phyloP scores from a whole-genome alignment of 2,329 filamentous ascomycete species.

The Fusarium chaquense region DNA sequence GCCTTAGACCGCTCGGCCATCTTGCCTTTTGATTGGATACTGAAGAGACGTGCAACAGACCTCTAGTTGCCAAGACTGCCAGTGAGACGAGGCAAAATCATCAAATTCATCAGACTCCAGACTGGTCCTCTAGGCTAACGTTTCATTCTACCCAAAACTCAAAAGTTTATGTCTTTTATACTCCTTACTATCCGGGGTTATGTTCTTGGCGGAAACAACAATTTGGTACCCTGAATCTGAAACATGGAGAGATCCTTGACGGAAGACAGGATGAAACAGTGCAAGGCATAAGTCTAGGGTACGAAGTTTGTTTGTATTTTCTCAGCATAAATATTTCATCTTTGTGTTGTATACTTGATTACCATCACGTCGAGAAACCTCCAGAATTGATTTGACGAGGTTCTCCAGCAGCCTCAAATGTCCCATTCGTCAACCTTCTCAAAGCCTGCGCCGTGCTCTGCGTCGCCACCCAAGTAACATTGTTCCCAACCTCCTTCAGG shows the following conservation, averaged over 20 bases:
- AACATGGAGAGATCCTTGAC: neutral
- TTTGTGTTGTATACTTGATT: neutral
- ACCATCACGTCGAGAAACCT: constrained; percentile 61
- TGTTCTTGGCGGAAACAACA: neutral
- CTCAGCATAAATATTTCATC: neutral
- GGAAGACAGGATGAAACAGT: neutral
- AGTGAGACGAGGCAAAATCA: neutral
- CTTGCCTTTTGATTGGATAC: constrained; percentile 27
- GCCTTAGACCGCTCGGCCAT: constrained; percentile 37
- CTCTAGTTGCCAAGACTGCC: neutral
- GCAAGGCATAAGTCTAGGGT: neutral
- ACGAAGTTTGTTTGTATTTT: neutral
- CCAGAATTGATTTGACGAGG: constrained; percentile 82
- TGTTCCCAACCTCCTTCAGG: constrained; percentile 76
- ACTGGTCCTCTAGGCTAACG: neutral
- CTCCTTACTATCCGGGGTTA: neutral
- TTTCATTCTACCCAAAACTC: neutral
- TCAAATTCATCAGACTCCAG: neutral
- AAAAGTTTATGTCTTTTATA: neutral
- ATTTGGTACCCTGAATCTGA: constrained; percentile 19
- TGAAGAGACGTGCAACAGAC: fast-evolving
- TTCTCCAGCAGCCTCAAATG: constrained; percentile 85
- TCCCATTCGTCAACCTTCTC: constrained; percentile 69
- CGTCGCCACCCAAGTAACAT: constrained; percentile 76
- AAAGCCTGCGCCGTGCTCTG: constrained; percentile 80